phyloP scores from a whole-genome alignment of 495 filamentous ascomycete species.

The Aspergillus carlsbadensis region DNA sequence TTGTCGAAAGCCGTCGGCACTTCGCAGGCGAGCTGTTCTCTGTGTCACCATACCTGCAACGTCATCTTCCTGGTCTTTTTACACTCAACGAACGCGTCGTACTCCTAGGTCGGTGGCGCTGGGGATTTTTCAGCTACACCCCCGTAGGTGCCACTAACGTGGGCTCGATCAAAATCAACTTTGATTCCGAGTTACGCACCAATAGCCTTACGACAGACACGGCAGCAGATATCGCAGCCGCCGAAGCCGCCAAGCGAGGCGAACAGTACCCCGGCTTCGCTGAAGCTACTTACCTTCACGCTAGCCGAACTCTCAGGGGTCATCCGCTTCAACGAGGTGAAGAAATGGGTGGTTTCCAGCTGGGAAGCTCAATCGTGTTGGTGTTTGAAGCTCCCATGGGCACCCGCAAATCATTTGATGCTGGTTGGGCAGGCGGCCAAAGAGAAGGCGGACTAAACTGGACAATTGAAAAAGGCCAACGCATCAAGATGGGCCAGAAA shows the following conservation, averaged over 20 bases:
- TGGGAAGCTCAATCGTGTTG: constrained; percentile 92
- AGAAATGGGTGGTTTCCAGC: constrained; percentile 97
- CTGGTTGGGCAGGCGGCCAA: constrained; percentile 55
- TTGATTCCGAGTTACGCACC: constrained; percentile 90
- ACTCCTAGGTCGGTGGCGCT: constrained; percentile 89
- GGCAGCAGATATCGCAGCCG: constrained; percentile 76
- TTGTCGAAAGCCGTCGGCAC: constrained; percentile 85
- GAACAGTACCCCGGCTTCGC: constrained; percentile 83
- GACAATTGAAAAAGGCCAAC: constrained; percentile 80
- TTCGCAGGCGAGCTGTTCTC: constrained; percentile 96
- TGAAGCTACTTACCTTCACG: constrained; percentile 83
- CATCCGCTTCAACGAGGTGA: constrained; percentile 82
- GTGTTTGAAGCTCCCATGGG: constrained; percentile 92
- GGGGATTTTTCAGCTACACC: constrained; percentile 95
- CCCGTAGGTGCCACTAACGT: constrained; percentile 99
- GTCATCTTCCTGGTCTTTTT: constrained; percentile 88
- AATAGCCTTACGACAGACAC: constrained; percentile 91
- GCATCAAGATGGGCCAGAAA: constrained; percentile 82
- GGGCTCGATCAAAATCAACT: constrained; percentile 95
- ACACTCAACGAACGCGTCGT: constrained; percentile 96
- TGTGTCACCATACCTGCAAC: constrained; percentile 91
- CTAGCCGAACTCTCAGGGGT: constrained; percentile 74
- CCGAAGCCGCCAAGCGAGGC: constrained; percentile 69
- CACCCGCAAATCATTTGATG: constrained; percentile 60
- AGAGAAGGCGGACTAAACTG: constrained; percentile 75